Evolutionary conservation across 169 alveolate species (phyloP), one percentile per base, ranked within the genome.

Genomic region (Cryptosporidium ubiquitum): DNA sequence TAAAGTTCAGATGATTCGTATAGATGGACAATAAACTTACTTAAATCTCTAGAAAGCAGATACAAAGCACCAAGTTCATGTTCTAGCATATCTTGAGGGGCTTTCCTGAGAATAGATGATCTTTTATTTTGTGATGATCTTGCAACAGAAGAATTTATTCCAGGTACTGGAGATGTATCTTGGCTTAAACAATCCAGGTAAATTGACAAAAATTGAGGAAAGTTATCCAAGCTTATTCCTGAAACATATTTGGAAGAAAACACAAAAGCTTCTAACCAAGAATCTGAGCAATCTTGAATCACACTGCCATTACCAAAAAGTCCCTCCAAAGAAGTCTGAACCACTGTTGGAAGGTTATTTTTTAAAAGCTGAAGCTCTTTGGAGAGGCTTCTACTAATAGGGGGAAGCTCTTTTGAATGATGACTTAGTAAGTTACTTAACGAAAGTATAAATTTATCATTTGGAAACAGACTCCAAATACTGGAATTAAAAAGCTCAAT

Each of bases 251-350:
- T 64, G 3, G 74, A 42, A 57, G 89, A 79, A 66, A 79, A 79
- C 12, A 79, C 49, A 61, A 79, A 79, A 33, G 89, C 89, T 23
- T 79, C 89, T n/a, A 79, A 37, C 89, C 89, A 79, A 16, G 89
- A 79, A 26, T 79, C 64, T 2, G 89, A 58, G 26, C 73, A 40
- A 20, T 35, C 44, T 14, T 79, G 89, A 47, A 79, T 79, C 31
- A 79, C 52, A 61, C 52, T 16, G 5, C 89, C 89, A 79, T 79
- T 64, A 9, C 89, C 89, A 37, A 64, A 29, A 23, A 79, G 0
- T 6, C 58, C 89, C 5, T 79, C 89, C 29, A 79, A 14, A 2
- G 79, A 42, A 12, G 49, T 35, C 23, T 64, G 89, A 61, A 79
- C 89, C 6, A 79, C 49, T 5, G 51, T 20, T 10, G 89, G 89